Conservation (phyloP, 2,329 filamentous ascomycete genomes). For the Colletotrichum sp. region DNA sequence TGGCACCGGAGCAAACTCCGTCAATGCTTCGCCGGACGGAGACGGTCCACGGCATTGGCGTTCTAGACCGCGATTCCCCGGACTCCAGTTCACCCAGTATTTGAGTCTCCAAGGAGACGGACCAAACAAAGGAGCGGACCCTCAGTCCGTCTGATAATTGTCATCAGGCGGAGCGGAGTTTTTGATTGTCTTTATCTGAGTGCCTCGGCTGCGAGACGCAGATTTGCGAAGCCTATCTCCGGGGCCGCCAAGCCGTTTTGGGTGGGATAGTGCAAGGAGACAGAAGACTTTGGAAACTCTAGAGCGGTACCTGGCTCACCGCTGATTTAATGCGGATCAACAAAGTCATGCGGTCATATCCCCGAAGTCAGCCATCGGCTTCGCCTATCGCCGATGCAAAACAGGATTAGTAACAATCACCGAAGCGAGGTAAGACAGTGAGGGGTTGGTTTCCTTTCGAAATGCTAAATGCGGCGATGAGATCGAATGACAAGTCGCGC, state of each 20-base stretch:
- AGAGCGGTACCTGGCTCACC: not conserved
- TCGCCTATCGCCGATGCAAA: slow-evolving; percentile 1
- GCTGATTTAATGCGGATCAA: not conserved
- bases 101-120: not conserved
- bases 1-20: not conserved
- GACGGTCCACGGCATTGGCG: not conserved
- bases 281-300: not conserved
- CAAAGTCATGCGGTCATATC: not conserved
- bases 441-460: not conserved
- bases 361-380: not conserved
- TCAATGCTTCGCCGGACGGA: not conserved
- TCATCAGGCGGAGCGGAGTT: not conserved
- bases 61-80: not conserved
- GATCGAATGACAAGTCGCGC: not conserved
- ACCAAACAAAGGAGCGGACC: not conserved
- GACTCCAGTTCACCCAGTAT: not conserved
- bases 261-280: not conserved
- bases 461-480: not conserved
- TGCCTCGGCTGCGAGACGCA: not conserved
- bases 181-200: not conserved
- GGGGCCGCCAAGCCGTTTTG: not conserved
- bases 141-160: not conserved
- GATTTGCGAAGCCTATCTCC: not conserved
- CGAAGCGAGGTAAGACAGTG: not conserved
- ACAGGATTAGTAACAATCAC: not conserved